A percentile compares a stretch with the other conserved stretches of the same genome.
Conservation (phyloP, 1,139 yeast species). For the Geotrichum histeridarum region DNA sequence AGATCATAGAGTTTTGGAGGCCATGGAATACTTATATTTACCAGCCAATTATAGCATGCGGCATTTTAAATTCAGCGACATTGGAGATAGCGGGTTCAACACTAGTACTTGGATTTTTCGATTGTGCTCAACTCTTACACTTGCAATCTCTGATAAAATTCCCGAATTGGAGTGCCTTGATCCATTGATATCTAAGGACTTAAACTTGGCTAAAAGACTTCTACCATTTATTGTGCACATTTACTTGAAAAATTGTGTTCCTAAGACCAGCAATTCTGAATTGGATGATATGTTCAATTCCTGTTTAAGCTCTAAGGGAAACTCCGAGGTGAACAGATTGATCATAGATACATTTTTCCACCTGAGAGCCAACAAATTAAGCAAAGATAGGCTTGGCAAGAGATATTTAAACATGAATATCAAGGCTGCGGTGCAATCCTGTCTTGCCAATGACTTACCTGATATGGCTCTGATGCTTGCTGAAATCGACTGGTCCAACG, state of each 20-base stretch:
- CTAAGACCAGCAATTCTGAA: background rate
- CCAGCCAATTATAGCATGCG: background rate
- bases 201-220: slow-evolving; percentile 8
- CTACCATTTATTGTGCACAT: slow-evolving; percentile 8
- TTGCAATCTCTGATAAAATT: background rate
- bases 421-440: slow-evolving; percentile 8
- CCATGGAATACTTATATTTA: background rate
- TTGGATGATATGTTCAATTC: slow-evolving; percentile 8
- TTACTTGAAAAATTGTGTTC: background rate
- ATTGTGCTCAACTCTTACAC: slow-evolving; percentile 10
- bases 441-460: slow-evolving; percentile 1
- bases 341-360: slow-evolving; percentile 13
- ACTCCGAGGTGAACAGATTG: slow-evolving; percentile 4
- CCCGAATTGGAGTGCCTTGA: slow-evolving; percentile 10
- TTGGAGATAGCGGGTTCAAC: background rate
- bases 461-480: slow-evolving; percentile 14
- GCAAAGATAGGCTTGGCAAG: slow-evolving; percentile 3
- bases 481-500: slow-evolving; percentile 15
- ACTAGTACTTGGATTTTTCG: slow-evolving; percentile 9
- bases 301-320: background rate
- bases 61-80: background rate
- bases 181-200: slow-evolving; percentile 1
- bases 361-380: slow-evolving; percentile 12
- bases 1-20: background rate
- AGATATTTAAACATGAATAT: slow-evolving; percentile 6